Evolutionary conservation across 345 rosid species (phyloP).

Genomic region (Leavenworthia alabamica): DNA sequence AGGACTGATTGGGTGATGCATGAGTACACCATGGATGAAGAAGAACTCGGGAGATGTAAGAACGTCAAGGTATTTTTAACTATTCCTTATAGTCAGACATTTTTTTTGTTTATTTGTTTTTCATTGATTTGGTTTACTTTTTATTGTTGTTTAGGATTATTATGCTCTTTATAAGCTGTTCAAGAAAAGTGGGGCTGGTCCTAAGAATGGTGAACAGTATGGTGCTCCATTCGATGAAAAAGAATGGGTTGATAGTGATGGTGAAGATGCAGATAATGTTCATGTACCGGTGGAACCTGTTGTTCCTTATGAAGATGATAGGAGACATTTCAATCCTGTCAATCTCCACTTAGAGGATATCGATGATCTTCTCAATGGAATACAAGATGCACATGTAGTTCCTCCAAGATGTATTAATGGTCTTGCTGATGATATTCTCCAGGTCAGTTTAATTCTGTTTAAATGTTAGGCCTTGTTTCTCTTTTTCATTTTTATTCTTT

Average conservation of each 20-base stretch:
- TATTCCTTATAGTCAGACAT: neutral
- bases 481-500: neutral
- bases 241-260: constrained; percentile 62
- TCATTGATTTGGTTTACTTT: neutral
- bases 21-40: constrained; percentile 83
- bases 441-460: constrained; percentile 1
- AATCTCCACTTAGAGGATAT: constrained; percentile 1
- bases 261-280: neutral
- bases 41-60: constrained; percentile 70
- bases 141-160: constrained; percentile 54
- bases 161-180: constrained; percentile 81
- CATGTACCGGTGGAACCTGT: neutral
- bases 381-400: constrained; percentile 13
- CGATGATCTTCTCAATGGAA: neutral
- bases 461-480: neutral
- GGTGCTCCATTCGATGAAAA: constrained; percentile 95
- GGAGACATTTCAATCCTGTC: neutral
- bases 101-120: neutral
- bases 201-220: constrained; percentile 93
- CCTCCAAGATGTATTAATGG: neutral
- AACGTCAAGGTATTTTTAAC: constrained; percentile 44
- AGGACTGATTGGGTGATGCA: constrained; percentile 99
- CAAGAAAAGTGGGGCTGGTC: constrained; percentile 96
- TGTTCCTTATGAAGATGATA: neutral
- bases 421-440: neutral